Conservation (phyloP, 2,329 filamentous ascomycete species). For the Monilinia fructicola region DNA sequence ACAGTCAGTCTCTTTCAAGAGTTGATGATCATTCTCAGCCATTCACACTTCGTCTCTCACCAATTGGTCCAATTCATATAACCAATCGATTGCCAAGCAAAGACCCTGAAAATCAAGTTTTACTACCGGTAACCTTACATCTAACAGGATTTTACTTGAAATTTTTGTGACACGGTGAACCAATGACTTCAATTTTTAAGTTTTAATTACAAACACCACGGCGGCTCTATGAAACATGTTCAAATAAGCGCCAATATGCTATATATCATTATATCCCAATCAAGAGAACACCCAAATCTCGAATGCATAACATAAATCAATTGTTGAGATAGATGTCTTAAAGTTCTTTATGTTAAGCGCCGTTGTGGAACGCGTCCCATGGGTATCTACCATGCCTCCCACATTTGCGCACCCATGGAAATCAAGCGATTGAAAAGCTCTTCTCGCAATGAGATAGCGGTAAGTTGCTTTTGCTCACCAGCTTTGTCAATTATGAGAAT, state of each 20-base stretch:
- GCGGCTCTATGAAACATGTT: neutral
- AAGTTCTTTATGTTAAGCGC: neutral
- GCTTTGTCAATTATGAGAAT: constrained; percentile 46
- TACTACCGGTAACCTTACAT: too few species aligned
- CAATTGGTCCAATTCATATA: neutral
- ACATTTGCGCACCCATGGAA: constrained; percentile 77
- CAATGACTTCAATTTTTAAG: neutral
- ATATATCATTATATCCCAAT: neutral
- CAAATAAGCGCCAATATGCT: neutral
- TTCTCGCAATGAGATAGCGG: constrained; percentile 69
- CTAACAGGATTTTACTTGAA: too few species aligned
- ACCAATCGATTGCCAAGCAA: neutral
- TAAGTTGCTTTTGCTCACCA: constrained; percentile 60
- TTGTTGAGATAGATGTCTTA: too few species aligned
- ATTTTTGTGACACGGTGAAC: neutral
- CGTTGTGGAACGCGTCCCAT: neutral
- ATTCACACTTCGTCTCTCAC: neutral
- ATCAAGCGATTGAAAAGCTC: constrained; percentile 79
- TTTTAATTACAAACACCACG: neutral
- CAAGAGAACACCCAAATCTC: neutral
- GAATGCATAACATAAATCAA: neutral
- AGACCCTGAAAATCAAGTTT: constrained; percentile 1
- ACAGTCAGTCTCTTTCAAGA: too few species aligned
- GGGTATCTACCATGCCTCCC: constrained; percentile 66
- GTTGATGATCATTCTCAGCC: too few species aligned